Evolutionary conservation across 2,329 filamentous ascomycete species (phyloP).

Genomic region (Xylaria polymorpha): DNA sequence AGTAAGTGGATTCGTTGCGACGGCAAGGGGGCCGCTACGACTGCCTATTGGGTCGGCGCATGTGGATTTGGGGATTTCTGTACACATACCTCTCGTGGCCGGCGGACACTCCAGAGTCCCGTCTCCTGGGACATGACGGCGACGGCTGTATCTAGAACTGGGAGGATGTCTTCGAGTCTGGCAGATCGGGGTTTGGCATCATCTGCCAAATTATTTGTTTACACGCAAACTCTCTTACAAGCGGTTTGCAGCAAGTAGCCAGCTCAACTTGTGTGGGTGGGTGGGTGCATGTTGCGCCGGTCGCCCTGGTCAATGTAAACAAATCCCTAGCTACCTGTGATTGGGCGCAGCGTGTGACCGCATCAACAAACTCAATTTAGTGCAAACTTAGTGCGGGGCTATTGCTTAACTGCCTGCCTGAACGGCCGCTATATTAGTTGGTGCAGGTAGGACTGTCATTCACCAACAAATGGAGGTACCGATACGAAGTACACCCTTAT

Average conservation of each 20-base stretch:
- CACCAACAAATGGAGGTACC: too few relatives aligned
- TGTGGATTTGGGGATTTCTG: conserved; percentile 33
- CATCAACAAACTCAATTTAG: conserved; percentile 42
- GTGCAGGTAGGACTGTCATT: not conserved
- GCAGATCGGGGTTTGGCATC: not conserved
- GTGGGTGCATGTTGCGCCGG: conserved; percentile 20
- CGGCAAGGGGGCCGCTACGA: not conserved
- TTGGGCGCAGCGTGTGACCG: conserved; percentile 34
- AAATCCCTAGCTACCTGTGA: conserved; percentile 42
- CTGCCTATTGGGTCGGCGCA: conserved; percentile 31
- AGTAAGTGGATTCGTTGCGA: conserved; percentile 36
- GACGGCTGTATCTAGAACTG: conserved; percentile 12
- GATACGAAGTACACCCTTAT: too few relatives aligned
- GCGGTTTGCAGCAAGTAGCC: conserved; percentile 18
- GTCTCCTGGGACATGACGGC: conserved; percentile 84
- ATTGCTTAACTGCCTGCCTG: not conserved
- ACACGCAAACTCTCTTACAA: conserved; percentile 5
- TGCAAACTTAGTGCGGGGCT: conserved; percentile 14
- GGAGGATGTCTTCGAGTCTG: not conserved
- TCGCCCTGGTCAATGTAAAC: conserved; percentile 45
- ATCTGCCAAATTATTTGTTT: conserved; percentile 5
- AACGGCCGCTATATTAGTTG: not conserved
- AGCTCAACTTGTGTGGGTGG: not conserved
- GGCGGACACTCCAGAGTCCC: conserved; percentile 90
- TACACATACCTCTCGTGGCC: conserved; percentile 83